Evolutionary conservation across 2,329 filamentous ascomycete genomes (phyloP).

Genomic region (Claviceps sorghi): DNA sequence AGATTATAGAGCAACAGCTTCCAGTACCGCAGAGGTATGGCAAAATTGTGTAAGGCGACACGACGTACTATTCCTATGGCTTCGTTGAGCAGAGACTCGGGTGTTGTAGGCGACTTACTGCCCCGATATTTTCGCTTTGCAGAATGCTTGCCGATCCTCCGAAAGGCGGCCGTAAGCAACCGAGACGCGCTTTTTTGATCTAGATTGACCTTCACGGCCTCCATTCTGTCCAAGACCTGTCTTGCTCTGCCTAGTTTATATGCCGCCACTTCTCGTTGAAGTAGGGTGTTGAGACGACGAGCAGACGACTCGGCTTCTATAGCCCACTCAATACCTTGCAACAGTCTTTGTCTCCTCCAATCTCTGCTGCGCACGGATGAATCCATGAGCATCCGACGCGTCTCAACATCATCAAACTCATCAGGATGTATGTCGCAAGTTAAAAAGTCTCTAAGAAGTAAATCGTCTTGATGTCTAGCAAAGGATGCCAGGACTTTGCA

Average conservation of each 20-base stretch:
- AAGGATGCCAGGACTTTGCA: constrained; percentile 50
- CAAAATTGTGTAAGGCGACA: constrained; percentile 17
- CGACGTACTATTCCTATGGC: constrained; percentile 17
- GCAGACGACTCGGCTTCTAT: constrained; percentile 10
- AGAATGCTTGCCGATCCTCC: constrained; percentile 16
- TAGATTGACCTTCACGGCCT: constrained; percentile 15
- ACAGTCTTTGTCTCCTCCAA: constrained; percentile 26
- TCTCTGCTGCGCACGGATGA: constrained; percentile 19
- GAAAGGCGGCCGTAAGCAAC: constrained; percentile 14
- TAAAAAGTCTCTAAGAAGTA: constrained; percentile 30
- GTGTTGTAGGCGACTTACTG: background rate
- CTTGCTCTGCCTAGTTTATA: constrained; percentile 12
- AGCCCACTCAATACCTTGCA: constrained; percentile 26
- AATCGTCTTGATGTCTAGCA: constrained; percentile 39
- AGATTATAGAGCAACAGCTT: constrained; percentile 28
- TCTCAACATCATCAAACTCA: constrained; percentile 33
- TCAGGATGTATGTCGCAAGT: constrained; percentile 39
- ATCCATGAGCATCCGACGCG: constrained; percentile 24
- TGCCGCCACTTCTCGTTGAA: constrained; percentile 8
- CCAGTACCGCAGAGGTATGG: constrained; percentile 26
- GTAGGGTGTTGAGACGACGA: constrained; percentile 13
- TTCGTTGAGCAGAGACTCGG: constrained; percentile 13
- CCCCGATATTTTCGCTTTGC: background rate
- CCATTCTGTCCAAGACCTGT: constrained; percentile 19
- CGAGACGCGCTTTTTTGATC: constrained; percentile 14